Evolutionary conservation across 352 stramenopile genomes (phyloP).

Genomic region (Globisporangium parvum): DNA sequence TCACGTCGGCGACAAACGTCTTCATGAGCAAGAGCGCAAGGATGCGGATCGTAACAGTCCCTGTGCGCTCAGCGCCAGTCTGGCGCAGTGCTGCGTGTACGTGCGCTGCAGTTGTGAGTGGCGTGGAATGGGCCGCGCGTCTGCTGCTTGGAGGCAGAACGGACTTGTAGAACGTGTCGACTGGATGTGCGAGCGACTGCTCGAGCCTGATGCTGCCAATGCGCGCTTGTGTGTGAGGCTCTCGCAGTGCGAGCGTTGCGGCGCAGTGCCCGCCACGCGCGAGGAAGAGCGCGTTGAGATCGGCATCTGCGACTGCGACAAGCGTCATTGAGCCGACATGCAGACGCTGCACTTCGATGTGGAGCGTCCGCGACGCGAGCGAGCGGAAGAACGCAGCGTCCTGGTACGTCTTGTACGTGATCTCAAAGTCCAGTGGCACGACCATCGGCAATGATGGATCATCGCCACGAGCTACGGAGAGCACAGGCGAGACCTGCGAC

Average conservation of each 20-base stretch:
- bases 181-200: slow-evolving; percentile 6
- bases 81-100: not conserved
- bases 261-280: slow-evolving; percentile 6
- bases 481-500: slow-evolving; percentile 26
- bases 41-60: slow-evolving; percentile 6
- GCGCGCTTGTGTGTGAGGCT: slow-evolving; percentile 8
- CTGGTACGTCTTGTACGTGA: slow-evolving; percentile 26
- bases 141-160: slow-evolving; percentile 6
- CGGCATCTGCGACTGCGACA: slow-evolving; percentile 8
- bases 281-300: slow-evolving; percentile 19
- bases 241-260: slow-evolving; percentile 12
- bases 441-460: not conserved
- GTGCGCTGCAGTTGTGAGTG: not conserved
- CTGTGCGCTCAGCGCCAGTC: not conserved
- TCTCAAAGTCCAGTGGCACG: slow-evolving; percentile 19
- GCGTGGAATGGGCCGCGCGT: not conserved
- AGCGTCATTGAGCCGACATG: slow-evolving; percentile 4
- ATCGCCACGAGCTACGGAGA: not conserved
- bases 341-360: slow-evolving; percentile 23
- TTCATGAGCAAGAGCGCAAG: slow-evolving; percentile 15
- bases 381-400: slow-evolving; percentile 21
- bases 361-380: slow-evolving; percentile 5
- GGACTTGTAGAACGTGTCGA: slow-evolving; percentile 16
- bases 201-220: slow-evolving; percentile 12
- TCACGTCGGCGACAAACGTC: slow-evolving; percentile 9